Base-by-base conservation (phyloP, 2,329 filamentous ascomycete genomes). In the Sphaceloma murrayae region DNA sequence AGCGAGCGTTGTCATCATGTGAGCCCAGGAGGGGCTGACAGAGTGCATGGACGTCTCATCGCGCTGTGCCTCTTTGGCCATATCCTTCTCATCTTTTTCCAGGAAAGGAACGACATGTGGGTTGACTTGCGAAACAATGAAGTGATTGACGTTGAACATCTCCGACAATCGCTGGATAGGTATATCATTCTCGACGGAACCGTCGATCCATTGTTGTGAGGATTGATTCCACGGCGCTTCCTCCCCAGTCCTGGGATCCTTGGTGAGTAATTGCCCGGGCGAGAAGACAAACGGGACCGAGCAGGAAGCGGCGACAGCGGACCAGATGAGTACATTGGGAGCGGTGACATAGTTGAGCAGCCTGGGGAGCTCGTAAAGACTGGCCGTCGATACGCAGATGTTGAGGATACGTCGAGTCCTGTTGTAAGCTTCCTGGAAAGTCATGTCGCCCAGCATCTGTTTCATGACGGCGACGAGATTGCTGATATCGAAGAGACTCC, bases 91-190 rank as follows among this genome's bases (percentile, higher is more conserved):
- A 47, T 93, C 84, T 52, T 80, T 83, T 11, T 76, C 70, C 11
- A 95, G 67, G 55, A 96, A 94, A 0, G 86, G 85, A 0, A 93
- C 77, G 6, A 95, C 85, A 55, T 96, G 89, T 0, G 89, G 89
- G 55, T 96, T 96, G 40, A 95, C 87, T 60, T 96, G 89, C 0
- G 87, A 94, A 13, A 95, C 89, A 53, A 96, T 95, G 58, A 95
- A 95, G 59, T 95, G 89, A 57, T 95, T 95, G 59, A 95, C 88
- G 57, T 95, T 94, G 69, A 95, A 94, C 82, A 95, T 88, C 58
- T 94, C 87, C 1, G 87, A 80, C 11, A 96, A 70, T 2, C 85
- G 77, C 14, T 82, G 86, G 78, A 94, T 94, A 1, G 89, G 89
- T 2, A 96, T 69, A 60, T 96, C 89, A 48, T 91, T 91, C 58